These are phyloP conservation scores for Yarrowia sp. DNA, from an alignment of 805 yeast species.

Conservation along the genomic window DNA sequence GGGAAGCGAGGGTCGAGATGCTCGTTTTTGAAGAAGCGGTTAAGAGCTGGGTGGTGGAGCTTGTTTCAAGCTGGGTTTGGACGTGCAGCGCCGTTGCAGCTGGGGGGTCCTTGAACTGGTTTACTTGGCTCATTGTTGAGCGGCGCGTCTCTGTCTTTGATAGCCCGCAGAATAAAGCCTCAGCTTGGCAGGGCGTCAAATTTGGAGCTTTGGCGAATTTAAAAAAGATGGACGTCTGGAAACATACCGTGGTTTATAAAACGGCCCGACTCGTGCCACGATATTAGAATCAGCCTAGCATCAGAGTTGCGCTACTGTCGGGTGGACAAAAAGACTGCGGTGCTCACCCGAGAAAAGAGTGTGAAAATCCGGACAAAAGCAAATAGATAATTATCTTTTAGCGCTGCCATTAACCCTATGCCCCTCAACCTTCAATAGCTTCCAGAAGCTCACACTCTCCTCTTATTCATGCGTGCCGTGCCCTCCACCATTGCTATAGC, in stretches of 20 bases:
- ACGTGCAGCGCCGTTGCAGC: constrained; percentile 13
- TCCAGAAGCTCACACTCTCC: too few species aligned
- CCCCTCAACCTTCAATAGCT: too few species aligned
- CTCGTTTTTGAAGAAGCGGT: background rate
- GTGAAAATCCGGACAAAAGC: constrained; percentile 13
- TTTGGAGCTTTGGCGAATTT: background rate
- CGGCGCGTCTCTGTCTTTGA: background rate
- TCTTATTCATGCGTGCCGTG: too few species aligned
- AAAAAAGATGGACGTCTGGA: too few species aligned
- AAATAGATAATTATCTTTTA: background rate
- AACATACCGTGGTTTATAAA: too few species aligned
- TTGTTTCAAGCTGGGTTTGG: background rate
- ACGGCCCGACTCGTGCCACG: background rate
- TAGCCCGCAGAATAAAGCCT: background rate
- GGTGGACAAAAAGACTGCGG: background rate
- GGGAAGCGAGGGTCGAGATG: background rate
- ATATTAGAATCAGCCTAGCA: background rate
- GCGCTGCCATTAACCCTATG: background rate
- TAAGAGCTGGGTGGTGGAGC: too few species aligned
- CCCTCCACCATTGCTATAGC: too few species aligned
- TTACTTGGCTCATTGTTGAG: background rate
- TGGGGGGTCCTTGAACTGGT: background rate
- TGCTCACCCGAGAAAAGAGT: background rate
- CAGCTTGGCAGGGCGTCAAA: background rate
- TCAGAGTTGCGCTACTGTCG: constrained; percentile 2